These are phyloP conservation scores for Ordospora pajunii DNA, from an alignment of 371 early-diverging fungal genomes.

Conservation along the genomic window DNA sequence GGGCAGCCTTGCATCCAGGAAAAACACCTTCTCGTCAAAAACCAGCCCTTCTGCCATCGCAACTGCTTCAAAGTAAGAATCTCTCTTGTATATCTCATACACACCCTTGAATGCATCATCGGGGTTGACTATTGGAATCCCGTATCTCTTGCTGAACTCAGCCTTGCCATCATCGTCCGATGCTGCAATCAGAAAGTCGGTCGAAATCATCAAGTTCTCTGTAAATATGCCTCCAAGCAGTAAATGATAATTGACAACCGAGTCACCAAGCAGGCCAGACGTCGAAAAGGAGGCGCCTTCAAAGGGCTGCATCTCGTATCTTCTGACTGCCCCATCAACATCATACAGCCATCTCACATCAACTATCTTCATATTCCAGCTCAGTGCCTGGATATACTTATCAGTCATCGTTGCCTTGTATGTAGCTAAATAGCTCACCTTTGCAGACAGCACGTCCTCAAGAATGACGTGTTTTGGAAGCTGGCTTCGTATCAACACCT, in stretches of 20 bases:
- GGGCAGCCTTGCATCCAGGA: conserved; percentile 40
- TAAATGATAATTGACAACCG: conserved; percentile 57
- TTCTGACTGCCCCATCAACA: conserved; percentile 2
- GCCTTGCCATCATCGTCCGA: conserved; percentile 24
- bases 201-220: conserved; percentile 26
- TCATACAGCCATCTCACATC: conserved; percentile 54
- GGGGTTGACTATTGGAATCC: conserved; percentile 54
- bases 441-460: conserved; percentile 31
- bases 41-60: conserved; percentile 16
- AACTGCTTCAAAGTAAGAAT: conserved; percentile 32
- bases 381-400: conserved; percentile 58
- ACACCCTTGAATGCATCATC: conserved; percentile 48
- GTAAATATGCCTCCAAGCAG: conserved; percentile 50
- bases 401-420: conserved; percentile 53
- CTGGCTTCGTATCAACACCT: conserved; percentile 2
- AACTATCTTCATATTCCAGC: conserved; percentile 55
- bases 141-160: conserved; percentile 50
- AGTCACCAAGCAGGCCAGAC: conserved; percentile 44
- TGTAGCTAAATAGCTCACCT: conserved; percentile 48
- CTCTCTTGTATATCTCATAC: conserved; percentile 21
- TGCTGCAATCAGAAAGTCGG: conserved; percentile 55
- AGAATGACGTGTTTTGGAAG: conserved; percentile 11
- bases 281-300: conserved; percentile 55
- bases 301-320: conserved; percentile 43
- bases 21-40: conserved; percentile 58